Evolutionary conservation across 2,329 filamentous ascomycete species (phyloP).

Genomic region (Penicillium aurantiogriseum): DNA sequence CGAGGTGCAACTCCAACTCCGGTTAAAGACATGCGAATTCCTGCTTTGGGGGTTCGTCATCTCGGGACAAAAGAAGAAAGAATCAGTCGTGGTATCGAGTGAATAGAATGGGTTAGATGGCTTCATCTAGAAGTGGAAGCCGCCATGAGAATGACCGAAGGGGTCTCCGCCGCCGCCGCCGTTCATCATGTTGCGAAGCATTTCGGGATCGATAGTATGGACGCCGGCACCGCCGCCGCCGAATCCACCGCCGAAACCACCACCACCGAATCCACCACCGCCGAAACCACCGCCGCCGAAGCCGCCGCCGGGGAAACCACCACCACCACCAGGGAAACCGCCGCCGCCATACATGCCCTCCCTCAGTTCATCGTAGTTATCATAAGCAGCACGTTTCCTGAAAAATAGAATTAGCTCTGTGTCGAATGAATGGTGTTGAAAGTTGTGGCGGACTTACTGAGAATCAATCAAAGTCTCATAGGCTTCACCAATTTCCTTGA

Average conservation of each 20-base stretch:
- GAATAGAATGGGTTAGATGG: not conserved
- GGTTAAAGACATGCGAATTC: slow-evolving; percentile 13
- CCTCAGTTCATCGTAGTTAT: slow-evolving; percentile 86
- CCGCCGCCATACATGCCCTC: slow-evolving; percentile 73
- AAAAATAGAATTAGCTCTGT: slow-evolving; percentile 11
- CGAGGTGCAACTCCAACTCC: slow-evolving; percentile 14
- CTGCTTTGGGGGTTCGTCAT: slow-evolving; percentile 1
- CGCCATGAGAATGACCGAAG: slow-evolving; percentile 43
- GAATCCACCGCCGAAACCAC: slow-evolving; percentile 54
- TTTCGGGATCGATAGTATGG: slow-evolving; percentile 65
- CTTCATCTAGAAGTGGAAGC: slow-evolving; percentile 57
- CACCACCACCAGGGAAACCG: slow-evolving; percentile 46
- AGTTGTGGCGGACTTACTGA: slow-evolving; percentile 61
- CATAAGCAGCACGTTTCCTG: slow-evolving; percentile 84
- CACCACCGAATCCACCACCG: slow-evolving; percentile 51
- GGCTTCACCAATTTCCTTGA: slow-evolving; percentile 97
- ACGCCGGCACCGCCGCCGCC: slow-evolving; percentile 33
- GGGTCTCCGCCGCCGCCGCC: slow-evolving; percentile 53
- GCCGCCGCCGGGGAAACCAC: slow-evolving; percentile 53
- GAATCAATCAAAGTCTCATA: slow-evolving; percentile 94
- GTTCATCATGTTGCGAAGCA: slow-evolving; percentile 83
- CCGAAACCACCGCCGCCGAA: slow-evolving; percentile 45
- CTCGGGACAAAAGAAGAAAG: not conserved
- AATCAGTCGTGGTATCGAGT: slow-evolving; percentile 8
- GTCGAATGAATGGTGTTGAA: not conserved